These are phyloP conservation scores for Nevesoporus exiguus DNA, from an alignment of 768 basidiomycete genomes.

Conservation along the genomic window DNA sequence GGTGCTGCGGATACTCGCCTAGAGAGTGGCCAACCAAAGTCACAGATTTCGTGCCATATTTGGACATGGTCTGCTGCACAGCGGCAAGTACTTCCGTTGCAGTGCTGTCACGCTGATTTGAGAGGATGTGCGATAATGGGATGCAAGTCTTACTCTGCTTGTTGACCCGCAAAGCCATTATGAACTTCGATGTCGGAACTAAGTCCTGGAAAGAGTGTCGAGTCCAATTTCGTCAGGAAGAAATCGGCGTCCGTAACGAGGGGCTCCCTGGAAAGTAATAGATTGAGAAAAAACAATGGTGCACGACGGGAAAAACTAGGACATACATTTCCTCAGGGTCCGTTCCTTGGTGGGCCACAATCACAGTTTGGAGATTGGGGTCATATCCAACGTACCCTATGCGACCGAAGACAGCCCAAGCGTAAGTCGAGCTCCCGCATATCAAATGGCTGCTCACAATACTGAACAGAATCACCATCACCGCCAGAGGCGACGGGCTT, in stretches of 20 bases:
- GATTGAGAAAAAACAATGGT: neutral
- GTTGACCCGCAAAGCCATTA: slow-evolving; percentile 43
- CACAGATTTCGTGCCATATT: slow-evolving; percentile 34
- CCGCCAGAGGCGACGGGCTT: slow-evolving; percentile 47
- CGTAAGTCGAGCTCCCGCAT: neutral
- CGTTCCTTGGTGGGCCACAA: slow-evolving; percentile 39
- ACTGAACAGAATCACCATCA: slow-evolving; percentile 40
- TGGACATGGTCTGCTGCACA: slow-evolving; percentile 39
- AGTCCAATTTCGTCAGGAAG: slow-evolving; percentile 31
- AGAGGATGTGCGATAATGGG: neutral
- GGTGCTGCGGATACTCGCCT: slow-evolving; percentile 19
- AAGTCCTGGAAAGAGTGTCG: slow-evolving; percentile 50
- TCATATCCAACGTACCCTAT: slow-evolving; percentile 56
- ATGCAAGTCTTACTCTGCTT: slow-evolving; percentile 38
- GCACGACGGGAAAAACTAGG: neutral
- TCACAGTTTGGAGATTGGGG: slow-evolving; percentile 34
- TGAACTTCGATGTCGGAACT: slow-evolving; percentile 41
- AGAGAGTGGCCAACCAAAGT: slow-evolving; percentile 46
- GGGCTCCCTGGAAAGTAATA: slow-evolving; percentile 26
- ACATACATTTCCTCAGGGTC: slow-evolving; percentile 30
- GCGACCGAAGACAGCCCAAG: neutral
- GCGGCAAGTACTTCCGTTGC: slow-evolving; percentile 42
- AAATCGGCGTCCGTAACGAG: slow-evolving; percentile 43
- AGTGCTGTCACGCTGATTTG: slow-evolving; percentile 27
- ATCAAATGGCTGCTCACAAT: slow-evolving; percentile 32